phyloP scores from a whole-genome alignment of 139 green algal genomes.

The Dunaliella sp. region DNA sequence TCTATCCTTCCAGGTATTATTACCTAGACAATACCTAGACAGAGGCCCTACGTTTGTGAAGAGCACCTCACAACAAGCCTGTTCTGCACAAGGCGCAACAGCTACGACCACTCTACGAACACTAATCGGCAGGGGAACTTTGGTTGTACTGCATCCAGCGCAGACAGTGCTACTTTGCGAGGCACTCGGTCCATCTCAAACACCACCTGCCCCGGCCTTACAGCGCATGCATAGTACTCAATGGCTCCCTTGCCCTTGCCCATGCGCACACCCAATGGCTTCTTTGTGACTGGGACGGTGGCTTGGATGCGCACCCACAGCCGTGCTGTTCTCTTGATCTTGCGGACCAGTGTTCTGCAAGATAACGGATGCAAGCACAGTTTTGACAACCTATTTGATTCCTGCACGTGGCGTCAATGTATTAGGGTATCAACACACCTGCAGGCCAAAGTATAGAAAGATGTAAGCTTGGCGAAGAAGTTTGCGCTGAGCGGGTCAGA shows the following conservation, averaged over 20 bases:
- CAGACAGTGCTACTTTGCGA: conserved; percentile 15
- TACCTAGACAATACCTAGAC: too few relatives aligned
- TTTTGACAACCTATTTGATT: too few relatives aligned
- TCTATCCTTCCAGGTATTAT: too few relatives aligned
- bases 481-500: too few relatives aligned
- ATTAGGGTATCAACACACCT: too few relatives aligned
- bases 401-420: too few relatives aligned
- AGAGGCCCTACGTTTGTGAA: too few relatives aligned
- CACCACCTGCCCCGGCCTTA: conserved; percentile 48
- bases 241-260: conserved; percentile 64
- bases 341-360: conserved; percentile 43
- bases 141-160: conserved; percentile 31
- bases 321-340: conserved; percentile 43
- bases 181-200: conserved; percentile 58
- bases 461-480: too few relatives aligned
- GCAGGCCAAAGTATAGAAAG: too few relatives aligned
- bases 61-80: not conserved
- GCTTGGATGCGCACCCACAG: conserved; percentile 56
- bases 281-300: conserved; percentile 54
- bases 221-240: conserved; percentile 47
- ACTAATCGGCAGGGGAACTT: conserved; percentile 51
- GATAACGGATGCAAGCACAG: too few relatives aligned
- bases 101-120: conserved; percentile 51
- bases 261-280: conserved; percentile 57
- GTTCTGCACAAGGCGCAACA: not conserved